Evolutionary conservation across 208 protist genomes (phyloP).

Genomic region (Leishmania braziliensis): DNA sequence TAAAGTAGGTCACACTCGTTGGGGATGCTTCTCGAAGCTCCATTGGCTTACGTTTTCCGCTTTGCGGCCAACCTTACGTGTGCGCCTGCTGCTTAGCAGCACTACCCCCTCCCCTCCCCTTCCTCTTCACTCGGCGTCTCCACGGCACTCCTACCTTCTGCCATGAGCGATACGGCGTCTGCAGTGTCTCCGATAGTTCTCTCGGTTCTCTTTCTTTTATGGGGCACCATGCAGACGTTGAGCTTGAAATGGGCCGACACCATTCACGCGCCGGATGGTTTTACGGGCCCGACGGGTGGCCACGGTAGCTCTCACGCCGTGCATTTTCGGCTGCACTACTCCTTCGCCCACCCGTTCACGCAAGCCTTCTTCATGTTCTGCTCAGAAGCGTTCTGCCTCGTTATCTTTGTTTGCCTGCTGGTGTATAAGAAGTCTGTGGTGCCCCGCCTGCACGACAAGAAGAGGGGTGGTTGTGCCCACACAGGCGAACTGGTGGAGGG

Average conservation of each 20-base stretch:
- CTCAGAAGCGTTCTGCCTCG: constrained; percentile 66
- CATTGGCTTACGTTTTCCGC: background rate
- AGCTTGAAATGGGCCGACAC: constrained; percentile 59
- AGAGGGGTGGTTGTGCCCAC: background rate
- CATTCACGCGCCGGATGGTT: constrained; percentile 39
- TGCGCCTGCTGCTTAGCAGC: background rate
- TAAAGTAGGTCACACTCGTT: background rate
- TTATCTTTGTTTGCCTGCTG: constrained; percentile 42
- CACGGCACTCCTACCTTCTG: background rate
- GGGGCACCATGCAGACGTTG: constrained; percentile 63
- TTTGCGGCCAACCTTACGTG: background rate
- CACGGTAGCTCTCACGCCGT: background rate
- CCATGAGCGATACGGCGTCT: constrained; percentile 7
- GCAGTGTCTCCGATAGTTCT: constrained; percentile 16
- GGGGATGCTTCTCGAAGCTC: background rate
- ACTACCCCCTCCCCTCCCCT: background rate
- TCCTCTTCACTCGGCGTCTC: background rate
- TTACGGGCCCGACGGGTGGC: constrained; percentile 9
- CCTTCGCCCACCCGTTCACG: constrained; percentile 81
- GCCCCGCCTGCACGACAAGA: constrained; percentile 9
- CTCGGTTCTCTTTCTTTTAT: constrained; percentile 46
- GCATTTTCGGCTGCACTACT: constrained; percentile 36
- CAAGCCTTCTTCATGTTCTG: constrained; percentile 90
- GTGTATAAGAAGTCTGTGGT: constrained; percentile 28
- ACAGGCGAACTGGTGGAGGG: constrained; percentile 24